Evolutionary conservation across 768 basidiomycete genomes (phyloP).

Genomic region (Austroboletus eburneus): DNA sequence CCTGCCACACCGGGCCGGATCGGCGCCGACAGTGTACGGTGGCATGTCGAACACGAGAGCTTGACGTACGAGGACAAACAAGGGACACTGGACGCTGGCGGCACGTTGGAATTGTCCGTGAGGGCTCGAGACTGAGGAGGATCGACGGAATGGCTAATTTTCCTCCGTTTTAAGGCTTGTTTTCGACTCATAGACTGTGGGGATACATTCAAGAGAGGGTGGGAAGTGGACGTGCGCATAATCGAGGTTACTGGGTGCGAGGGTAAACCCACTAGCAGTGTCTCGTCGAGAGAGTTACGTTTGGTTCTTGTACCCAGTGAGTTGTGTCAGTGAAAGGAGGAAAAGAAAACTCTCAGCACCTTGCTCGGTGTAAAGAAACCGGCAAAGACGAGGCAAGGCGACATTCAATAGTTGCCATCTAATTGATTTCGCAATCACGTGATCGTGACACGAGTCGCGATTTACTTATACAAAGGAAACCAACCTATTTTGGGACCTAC

Average conservation of each 20-base stretch:
- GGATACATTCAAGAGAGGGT: conserved; percentile 9
- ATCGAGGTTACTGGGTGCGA: neutral
- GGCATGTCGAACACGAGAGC: conserved; percentile 28
- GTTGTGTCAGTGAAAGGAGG: neutral
- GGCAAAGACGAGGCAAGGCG: neutral
- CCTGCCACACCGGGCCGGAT: conserved; percentile 14
- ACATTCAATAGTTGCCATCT: neutral
- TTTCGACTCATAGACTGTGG: conserved; percentile 15
- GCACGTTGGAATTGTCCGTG: conserved; percentile 19
- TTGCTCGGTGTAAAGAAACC: neutral
- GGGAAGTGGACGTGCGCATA: conserved; percentile 17
- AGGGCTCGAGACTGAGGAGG: conserved; percentile 12
- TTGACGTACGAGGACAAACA: conserved; percentile 8
- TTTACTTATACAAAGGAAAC: no score
- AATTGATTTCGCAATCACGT: conserved; percentile 26
- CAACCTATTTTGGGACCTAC: no score
- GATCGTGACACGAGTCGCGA: conserved; percentile 22
- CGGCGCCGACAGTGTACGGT: conserved; percentile 22
- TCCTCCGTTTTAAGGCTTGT: conserved; percentile 24
- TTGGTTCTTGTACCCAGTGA: neutral
- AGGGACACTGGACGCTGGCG: neutral
- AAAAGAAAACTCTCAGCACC: neutral
- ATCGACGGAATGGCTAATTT: conserved; percentile 17
- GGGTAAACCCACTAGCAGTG: neutral
- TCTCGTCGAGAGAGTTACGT: neutral